Base-by-base conservation (phyloP, 345 rosid species). In the Eucalyptus pumila region DNA sequence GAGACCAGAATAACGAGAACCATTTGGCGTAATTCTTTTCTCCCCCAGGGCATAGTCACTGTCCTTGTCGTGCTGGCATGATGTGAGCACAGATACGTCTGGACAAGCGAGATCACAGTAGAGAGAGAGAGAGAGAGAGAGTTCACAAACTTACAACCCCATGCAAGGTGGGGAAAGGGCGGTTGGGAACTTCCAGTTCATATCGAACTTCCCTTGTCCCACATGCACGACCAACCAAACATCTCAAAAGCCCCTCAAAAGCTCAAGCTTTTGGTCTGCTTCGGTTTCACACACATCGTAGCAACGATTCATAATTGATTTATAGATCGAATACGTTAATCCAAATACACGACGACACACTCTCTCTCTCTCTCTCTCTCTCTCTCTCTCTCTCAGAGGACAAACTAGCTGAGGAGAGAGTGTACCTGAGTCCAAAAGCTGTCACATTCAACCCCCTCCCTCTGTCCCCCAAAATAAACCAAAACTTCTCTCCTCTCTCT, bases 361-460 rank as follows among this genome's bases (percentile, higher is more conserved):
- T n/a, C n/a, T n/a, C n/a, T n/a, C 19, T 7, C 34, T 14, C 62
- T 2, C 89, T 90, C 94, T 91, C 92, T 7, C 80, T 32, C 80
- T 3, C 44, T 19, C 11, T 9, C 89, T 90, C 94, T 92, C 92
- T 19, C 83, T 37, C 80, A 14, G 14, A 37, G 90, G 95, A 95
- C 99, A 95, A 96, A 96, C 88, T 94, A 91, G 97, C 96, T 95
- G 95, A 95, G 92, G 60, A 80, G 60, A 81, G 34, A 62, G 32
- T 91, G 93, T 90, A 85, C 93, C 93, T 91, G 95, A 94, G 93
- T 94, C 94, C 94, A 96, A 92, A 95, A 92, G 94, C 96, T 94
- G 95, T 90, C 89, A 93, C 94, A 90, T 91, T 93, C 40, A 32
- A 65, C 56, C 85, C 85, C 49, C 80, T 87, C 72, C 80, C 88